phyloP scores from a whole-genome alignment of 768 basidiomycete genomes.

The Pulveroboletus sp. region DNA sequence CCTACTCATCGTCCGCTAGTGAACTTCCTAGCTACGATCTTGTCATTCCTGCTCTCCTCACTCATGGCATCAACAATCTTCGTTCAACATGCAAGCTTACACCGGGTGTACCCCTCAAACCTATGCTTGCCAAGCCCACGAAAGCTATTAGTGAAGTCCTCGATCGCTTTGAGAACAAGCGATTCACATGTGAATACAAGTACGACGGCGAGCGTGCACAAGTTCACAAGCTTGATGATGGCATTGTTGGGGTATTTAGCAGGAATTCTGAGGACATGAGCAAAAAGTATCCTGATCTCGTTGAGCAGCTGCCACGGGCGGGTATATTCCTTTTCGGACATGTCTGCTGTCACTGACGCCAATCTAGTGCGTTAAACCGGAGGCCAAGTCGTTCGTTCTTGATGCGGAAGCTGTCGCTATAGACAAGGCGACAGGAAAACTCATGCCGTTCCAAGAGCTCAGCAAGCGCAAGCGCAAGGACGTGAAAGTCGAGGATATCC shows the following conservation, averaged over 20 bases:
- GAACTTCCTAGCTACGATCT: slow-evolving; percentile 91
- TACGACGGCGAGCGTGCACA: slow-evolving; percentile 99
- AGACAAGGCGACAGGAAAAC: slow-evolving; percentile 73
- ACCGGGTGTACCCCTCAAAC: slow-evolving; percentile 94
- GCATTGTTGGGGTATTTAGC: slow-evolving; percentile 87
- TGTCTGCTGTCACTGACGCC: slow-evolving; percentile 2
- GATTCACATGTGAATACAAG: slow-evolving; percentile 98
- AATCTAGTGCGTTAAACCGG: slow-evolving; percentile 75
- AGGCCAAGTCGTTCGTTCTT: slow-evolving; percentile 85
- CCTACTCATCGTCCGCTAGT: slow-evolving; percentile 37
- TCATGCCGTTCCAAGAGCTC: slow-evolving; percentile 98
- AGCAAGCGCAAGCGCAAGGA: slow-evolving; percentile 95
- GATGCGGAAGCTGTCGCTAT: slow-evolving; percentile 97
- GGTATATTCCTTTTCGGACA: slow-evolving; percentile 9
- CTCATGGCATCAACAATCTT: slow-evolving; percentile 67
- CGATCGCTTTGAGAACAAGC: slow-evolving; percentile 92
- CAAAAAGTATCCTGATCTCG: slow-evolving; percentile 97
- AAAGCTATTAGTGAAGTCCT: slow-evolving; percentile 98
- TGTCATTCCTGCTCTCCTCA: slow-evolving; percentile 86
- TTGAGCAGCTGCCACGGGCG: slow-evolving; percentile 86
- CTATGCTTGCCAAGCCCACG: slow-evolving; percentile 98
- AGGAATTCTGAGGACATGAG: slow-evolving; percentile 99
- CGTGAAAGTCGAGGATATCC: slow-evolving; percentile 95
- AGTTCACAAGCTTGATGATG: slow-evolving; percentile 81
- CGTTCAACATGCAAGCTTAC: slow-evolving; percentile 80